Percentiles rank a stretch among this genome's conserved stretches.
Conservation (phyloP, 1,284 basidiomycete species). For the Sanghuangporus baumii region DNA sequence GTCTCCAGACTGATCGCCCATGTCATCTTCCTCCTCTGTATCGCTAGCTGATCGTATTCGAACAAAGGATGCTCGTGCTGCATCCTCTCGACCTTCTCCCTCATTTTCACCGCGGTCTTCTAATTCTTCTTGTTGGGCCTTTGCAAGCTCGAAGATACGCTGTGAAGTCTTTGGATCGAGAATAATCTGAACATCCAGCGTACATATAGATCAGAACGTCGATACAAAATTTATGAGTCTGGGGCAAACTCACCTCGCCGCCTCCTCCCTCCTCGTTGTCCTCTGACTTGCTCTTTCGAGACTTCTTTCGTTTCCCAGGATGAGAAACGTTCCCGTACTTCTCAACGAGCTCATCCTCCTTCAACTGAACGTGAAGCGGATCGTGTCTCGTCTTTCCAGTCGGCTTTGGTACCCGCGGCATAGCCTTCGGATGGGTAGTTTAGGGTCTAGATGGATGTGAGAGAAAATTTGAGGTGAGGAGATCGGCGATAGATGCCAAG, state of each 20-base stretch:
- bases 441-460: background rate
- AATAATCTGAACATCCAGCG: constrained; percentile 46
- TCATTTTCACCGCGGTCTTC: constrained; percentile 45
- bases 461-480: background rate
- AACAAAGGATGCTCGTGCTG: constrained; percentile 19
- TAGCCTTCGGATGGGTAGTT: constrained; percentile 25
- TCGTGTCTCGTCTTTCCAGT: constrained; percentile 66
- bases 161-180: constrained; percentile 84
- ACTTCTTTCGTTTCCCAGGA: constrained; percentile 69
- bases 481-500: background rate
- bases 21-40: constrained; percentile 30
- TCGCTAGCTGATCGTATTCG: constrained; percentile 17
- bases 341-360: constrained; percentile 66
- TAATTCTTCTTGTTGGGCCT: constrained; percentile 91
- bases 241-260: constrained; percentile 29
- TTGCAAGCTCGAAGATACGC: constrained; percentile 89
- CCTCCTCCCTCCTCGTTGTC: constrained; percentile 52
- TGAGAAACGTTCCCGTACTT: constrained; percentile 76
- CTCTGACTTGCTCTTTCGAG: constrained; percentile 32
- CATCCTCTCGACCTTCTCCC: constrained; percentile 37
- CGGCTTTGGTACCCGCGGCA: constrained; percentile 58
- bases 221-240: background rate
- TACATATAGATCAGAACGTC: background rate
- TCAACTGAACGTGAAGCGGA: constrained; percentile 78
- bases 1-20: constrained; percentile 25